Conservation (phyloP, 2,329 filamentous ascomycete species). For the Hortaea sp. region DNA sequence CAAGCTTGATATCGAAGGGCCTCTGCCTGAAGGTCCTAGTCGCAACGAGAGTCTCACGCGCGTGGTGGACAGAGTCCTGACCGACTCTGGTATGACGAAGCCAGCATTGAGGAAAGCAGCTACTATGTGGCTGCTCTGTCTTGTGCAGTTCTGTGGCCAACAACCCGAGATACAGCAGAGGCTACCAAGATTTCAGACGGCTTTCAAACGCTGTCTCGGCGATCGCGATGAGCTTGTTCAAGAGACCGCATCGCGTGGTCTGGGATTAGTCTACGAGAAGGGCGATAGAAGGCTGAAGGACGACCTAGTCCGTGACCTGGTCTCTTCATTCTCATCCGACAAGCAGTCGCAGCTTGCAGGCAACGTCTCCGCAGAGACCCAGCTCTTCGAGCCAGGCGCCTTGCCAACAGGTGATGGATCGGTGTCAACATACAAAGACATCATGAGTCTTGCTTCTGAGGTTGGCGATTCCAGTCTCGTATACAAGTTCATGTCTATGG, state of each 20-base stretch:
- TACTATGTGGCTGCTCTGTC: slow-evolving; percentile 86
- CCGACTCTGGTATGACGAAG: slow-evolving; percentile 72
- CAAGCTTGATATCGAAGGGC: slow-evolving; percentile 61
- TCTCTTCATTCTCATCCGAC: slow-evolving; percentile 73
- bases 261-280: slow-evolving; percentile 89
- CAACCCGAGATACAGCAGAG: slow-evolving; percentile 62
- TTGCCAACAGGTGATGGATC: slow-evolving; percentile 84
- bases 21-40: slow-evolving; percentile 32
- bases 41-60: slow-evolving; percentile 35
- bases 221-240: slow-evolving; percentile 91
- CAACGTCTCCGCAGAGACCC: slow-evolving; percentile 81
- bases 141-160: slow-evolving; percentile 83
- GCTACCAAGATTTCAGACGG: slow-evolving; percentile 68
- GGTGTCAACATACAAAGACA: slow-evolving; percentile 94
- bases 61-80: slow-evolving; percentile 62
- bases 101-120: slow-evolving; percentile 84
- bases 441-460: slow-evolving; percentile 89
- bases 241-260: slow-evolving; percentile 82
- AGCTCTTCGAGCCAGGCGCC: slow-evolving; percentile 85
- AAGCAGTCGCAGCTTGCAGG: slow-evolving; percentile 57
- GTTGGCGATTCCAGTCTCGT: slow-evolving; percentile 93
- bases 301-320: slow-evolving; percentile 75
- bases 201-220: slow-evolving; percentile 78
- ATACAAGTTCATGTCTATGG: slow-evolving; percentile 97
- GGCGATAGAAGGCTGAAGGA: slow-evolving; percentile 72